Evolutionary conservation across 495 filamentous ascomycete species (phyloP).

Genomic region (Penicillium chermesinum): DNA sequence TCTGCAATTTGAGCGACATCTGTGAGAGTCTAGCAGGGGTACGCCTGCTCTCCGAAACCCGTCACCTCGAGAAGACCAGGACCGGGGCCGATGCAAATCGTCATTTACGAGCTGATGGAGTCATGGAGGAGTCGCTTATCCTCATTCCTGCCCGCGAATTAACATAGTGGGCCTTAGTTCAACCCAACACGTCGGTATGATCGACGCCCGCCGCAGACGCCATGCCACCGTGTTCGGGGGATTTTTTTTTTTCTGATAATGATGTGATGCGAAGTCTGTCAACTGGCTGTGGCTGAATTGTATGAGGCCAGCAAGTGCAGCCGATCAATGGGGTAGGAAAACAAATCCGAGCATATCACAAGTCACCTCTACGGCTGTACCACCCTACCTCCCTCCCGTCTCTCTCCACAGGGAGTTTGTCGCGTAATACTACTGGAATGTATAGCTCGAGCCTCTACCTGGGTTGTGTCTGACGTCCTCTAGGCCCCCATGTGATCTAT

Average conservation of each 20-base stretch:
- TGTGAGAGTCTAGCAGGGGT: not conserved
- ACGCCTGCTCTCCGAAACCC: not conserved
- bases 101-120: not conserved
- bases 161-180: too few species aligned
- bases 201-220: constrained; percentile 24
- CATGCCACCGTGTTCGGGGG: constrained; percentile 36
- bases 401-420: too few species aligned
- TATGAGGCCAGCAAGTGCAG: not conserved
- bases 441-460: too few species aligned
- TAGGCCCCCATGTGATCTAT: not conserved
- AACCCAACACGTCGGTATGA: too few species aligned
- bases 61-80: not conserved
- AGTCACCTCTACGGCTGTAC: too few species aligned
- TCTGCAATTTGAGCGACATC: not conserved
- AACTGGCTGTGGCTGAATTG: not conserved
- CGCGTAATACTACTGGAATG: too few species aligned
- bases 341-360: constrained; percentile 3
- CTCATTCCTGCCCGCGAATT: too few species aligned
- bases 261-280: not conserved
- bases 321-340: constrained; percentile 8
- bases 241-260: too few species aligned
- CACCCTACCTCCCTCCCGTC: too few species aligned
- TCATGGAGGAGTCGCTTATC: too few species aligned
- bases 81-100: not conserved
- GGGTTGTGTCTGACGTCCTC: not conserved